Evolutionary conservation across 106 monocot genomes (phyloP).

Genomic region (Allium sativum): DNA sequence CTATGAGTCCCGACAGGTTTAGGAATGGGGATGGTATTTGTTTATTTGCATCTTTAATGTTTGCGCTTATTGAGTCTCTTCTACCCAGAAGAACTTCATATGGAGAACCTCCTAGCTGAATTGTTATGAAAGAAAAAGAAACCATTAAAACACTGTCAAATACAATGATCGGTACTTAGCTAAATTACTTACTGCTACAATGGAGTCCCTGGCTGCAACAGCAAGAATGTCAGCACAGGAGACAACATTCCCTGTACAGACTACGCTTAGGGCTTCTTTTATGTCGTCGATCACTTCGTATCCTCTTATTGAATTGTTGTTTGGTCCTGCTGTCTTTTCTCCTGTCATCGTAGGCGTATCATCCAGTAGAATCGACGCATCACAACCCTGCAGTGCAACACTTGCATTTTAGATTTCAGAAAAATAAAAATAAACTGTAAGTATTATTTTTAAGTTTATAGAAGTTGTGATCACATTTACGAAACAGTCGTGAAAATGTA

Average conservation of each 20-base stretch:
- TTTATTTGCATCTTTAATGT: constrained; percentile 15
- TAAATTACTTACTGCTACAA: constrained; percentile 23
- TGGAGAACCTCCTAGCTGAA: constrained; percentile 21
- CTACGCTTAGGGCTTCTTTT: constrained; percentile 14
- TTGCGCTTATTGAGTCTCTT: constrained; percentile 19
- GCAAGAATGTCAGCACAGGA: constrained; percentile 35
- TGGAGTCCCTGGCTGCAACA: constrained; percentile 34
- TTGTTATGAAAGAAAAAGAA: too few species aligned
- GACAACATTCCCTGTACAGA: constrained; percentile 21
- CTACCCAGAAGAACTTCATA: constrained; percentile 27
- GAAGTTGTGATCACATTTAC: constrained; percentile 10
- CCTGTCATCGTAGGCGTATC: constrained; percentile 24
- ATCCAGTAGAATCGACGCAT: constrained; percentile 27
- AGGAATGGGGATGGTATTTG: constrained; percentile 26
- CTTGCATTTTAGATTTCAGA: background rate
- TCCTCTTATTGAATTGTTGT: constrained; percentile 26
- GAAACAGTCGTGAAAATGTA: constrained; percentile 85
- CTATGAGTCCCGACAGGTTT: constrained; percentile 18
- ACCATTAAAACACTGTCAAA: background rate
- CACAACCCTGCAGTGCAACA: constrained; percentile 20
- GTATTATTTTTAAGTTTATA: background rate
- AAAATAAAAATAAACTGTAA: background rate
- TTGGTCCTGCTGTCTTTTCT: constrained; percentile 35
- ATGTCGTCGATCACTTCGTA: constrained; percentile 30
- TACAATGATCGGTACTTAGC: background rate